phyloP scores from a whole-genome alignment of 495 filamentous ascomycete genomes.

The Annulohypoxylon bovei region DNA sequence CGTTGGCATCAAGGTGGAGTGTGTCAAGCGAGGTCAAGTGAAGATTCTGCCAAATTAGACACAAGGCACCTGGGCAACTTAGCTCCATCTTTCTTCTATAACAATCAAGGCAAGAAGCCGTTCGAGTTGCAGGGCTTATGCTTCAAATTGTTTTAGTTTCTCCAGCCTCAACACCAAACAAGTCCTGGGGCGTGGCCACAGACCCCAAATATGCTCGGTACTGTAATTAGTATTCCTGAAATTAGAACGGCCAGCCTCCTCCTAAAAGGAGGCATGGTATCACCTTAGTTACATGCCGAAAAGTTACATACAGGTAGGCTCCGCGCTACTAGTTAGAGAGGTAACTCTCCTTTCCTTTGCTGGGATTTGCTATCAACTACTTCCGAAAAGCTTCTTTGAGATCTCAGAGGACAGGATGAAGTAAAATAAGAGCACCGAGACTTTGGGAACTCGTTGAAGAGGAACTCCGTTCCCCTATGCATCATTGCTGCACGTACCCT shows the following conservation, averaged over 20 bases:
- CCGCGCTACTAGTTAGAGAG: neutral
- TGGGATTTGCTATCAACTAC: constrained; percentile 2
- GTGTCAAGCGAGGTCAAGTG: constrained; percentile 40
- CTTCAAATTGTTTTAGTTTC: constrained; percentile 44
- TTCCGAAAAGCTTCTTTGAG: neutral
- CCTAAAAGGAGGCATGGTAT: constrained; percentile 13
- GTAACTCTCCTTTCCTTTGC: neutral
- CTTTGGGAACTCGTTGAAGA: constrained; percentile 33
- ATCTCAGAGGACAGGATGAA: neutral
- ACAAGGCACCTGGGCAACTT: constrained; percentile 41
- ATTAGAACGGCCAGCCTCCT: constrained; percentile 29
- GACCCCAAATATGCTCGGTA: constrained; percentile 39
- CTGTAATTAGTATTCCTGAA: constrained; percentile 38
- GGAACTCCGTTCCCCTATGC: constrained; percentile 43
- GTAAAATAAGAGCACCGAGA: constrained; percentile 28
- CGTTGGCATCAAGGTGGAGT: constrained; percentile 42
- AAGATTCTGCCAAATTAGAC: constrained; percentile 40
- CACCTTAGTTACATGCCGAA: constrained; percentile 8
- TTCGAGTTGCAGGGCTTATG: constrained; percentile 43
- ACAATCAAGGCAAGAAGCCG: constrained; percentile 47
- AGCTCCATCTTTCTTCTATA: constrained; percentile 41
- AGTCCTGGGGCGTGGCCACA: constrained; percentile 38
- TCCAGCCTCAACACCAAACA: constrained; percentile 43
- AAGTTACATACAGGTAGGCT: constrained; percentile 4
- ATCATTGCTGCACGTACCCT: constrained; percentile 47